Percentiles rank a stretch among this genome's conserved stretches.
These are phyloP conservation scores for Aspergillus pseudotamarii DNA, from an alignment of 2,329 filamentous ascomycete species.

Conservation along the genomic window DNA sequence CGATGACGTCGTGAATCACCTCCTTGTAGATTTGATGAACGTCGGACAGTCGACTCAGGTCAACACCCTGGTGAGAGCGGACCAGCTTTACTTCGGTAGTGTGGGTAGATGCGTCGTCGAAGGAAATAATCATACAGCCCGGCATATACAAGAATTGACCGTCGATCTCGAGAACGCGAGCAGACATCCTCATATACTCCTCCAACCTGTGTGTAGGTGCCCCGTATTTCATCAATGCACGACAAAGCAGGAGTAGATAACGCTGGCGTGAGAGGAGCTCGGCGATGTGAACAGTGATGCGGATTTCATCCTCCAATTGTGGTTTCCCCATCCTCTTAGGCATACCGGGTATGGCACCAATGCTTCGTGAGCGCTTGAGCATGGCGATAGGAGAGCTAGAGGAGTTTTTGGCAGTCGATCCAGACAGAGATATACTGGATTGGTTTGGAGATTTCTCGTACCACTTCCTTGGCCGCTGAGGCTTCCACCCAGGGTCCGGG, in stretches of 20 bases:
- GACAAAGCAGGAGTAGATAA: slow-evolving; percentile 84
- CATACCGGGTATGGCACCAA: slow-evolving; percentile 30
- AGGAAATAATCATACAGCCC: slow-evolving; percentile 93
- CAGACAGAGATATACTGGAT: slow-evolving; percentile 38
- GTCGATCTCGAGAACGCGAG: slow-evolving; percentile 83
- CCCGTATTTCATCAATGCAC: slow-evolving; percentile 86
- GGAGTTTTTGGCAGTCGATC: slow-evolving; percentile 33
- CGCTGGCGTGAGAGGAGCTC: slow-evolving; percentile 77
- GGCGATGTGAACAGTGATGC: slow-evolving; percentile 65
- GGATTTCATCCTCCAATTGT: slow-evolving; percentile 54
- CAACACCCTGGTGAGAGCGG: slow-evolving; percentile 47
- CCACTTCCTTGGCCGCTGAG: slow-evolving; percentile 40
- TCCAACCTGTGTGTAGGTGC: slow-evolving; percentile 91
- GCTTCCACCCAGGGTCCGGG: slow-evolving; percentile 34
- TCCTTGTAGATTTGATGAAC: slow-evolving; percentile 54
- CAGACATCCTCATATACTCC: slow-evolving; percentile 88
- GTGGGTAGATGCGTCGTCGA: slow-evolving; percentile 60
- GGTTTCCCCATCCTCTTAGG: slow-evolving; percentile 36
- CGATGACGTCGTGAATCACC: slow-evolving; percentile 52
- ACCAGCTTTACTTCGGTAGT: slow-evolving; percentile 53
- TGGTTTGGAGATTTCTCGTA: slow-evolving; percentile 42
- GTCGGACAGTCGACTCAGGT: slow-evolving; percentile 50
- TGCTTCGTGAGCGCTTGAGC: slow-evolving; percentile 42
- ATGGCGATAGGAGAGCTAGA: slow-evolving; percentile 32
- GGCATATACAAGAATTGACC: slow-evolving; percentile 91